phyloP scores from a whole-genome alignment of 2,329 filamentous ascomycete genomes.

The Cytospora piceae region DNA sequence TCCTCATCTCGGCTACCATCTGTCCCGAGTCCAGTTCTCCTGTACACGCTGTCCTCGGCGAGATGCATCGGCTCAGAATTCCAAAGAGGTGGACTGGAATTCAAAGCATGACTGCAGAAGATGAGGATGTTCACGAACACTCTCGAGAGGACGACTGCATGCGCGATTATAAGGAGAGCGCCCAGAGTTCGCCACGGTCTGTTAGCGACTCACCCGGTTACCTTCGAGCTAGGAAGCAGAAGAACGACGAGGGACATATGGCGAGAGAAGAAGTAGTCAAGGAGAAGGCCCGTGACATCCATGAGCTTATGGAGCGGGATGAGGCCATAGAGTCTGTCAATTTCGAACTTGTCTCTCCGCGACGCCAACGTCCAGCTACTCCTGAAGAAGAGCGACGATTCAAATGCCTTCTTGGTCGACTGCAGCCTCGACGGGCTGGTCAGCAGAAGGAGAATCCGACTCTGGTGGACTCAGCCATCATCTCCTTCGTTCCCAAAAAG shows the following conservation, averaged over 20 bases:
- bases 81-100: background rate
- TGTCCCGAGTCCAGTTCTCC: background rate
- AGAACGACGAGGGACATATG: background rate
- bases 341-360: background rate
- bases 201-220: background rate
- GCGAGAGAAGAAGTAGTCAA: background rate
- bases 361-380: background rate
- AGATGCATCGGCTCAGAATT: background rate
- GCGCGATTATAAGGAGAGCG: background rate
- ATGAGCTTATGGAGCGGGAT: slow-evolving; percentile 14
- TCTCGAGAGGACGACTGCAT: background rate
- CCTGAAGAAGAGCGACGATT: slow-evolving; percentile 26
- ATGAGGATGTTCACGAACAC: background rate
- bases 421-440: background rate
- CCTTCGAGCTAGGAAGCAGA: background rate
- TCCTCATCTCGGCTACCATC: slow-evolving; percentile 26
- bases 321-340: slow-evolving; percentile 22
- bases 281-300: background rate
- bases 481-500: slow-evolving; percentile 9
- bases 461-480: slow-evolving; percentile 18
- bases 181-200: background rate
- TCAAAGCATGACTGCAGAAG: background rate
- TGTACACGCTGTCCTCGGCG: background rate
- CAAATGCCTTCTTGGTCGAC: slow-evolving; percentile 21
- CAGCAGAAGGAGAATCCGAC: background rate